Evolutionary conservation across 139 green algal genomes (phyloP).

Genomic region (Volvox africanus): DNA sequence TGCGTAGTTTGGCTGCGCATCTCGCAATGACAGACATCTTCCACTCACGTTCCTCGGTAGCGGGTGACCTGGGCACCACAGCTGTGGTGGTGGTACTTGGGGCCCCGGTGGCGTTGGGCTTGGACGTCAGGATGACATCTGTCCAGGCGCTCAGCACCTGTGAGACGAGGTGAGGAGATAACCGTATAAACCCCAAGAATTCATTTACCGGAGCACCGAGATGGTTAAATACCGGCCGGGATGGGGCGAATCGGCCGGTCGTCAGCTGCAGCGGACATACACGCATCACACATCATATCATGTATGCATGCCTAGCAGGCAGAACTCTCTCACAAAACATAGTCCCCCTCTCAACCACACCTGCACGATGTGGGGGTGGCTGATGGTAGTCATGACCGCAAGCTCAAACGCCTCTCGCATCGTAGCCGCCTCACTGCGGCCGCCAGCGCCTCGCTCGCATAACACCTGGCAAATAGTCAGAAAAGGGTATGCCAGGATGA

Average conservation of each 20-base stretch:
- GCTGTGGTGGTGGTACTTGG: not conserved
- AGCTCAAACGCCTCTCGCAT: constrained; percentile 60
- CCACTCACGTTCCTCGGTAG: constrained; percentile 31
- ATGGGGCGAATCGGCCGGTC: no score
- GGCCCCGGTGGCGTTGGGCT: not conserved
- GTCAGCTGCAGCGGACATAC: no score
- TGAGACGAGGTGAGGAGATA: not conserved
- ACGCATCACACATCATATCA: not conserved
- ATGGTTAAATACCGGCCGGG: no score
- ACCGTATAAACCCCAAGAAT: no score
- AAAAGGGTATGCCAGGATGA: not conserved
- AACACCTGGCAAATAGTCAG: not conserved
- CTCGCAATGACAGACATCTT: no score
- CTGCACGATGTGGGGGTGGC: constrained; percentile 58
- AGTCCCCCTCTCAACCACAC: not conserved
- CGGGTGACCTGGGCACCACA: constrained; percentile 12
- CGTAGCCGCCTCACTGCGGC: constrained; percentile 22
- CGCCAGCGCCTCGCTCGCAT: not conserved
- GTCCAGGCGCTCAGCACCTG: constrained; percentile 40
- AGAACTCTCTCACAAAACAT: not conserved
- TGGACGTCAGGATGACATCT: constrained; percentile 15
- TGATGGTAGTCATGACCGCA: constrained; percentile 54
- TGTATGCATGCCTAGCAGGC: not conserved
- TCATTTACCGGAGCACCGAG: no score
- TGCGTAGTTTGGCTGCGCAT: no score